phyloP scores from a whole-genome alignment of 208 protist genomes.

The Trichomonas tenax region DNA sequence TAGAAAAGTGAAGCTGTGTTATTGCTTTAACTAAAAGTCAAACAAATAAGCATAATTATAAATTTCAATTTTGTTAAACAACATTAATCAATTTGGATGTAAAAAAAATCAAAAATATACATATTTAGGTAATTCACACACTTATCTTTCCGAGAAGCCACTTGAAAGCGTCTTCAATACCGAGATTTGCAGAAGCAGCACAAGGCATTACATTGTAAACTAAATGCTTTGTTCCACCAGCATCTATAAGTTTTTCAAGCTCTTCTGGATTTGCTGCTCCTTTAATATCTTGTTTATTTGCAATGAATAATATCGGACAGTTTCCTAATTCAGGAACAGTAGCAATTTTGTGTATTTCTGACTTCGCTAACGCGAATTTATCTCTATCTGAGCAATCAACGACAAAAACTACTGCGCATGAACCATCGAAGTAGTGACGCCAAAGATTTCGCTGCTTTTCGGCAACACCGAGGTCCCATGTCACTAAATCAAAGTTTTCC shows the following conservation, averaged over 20 bases:
- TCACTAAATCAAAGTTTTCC: background rate
- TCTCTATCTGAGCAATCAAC: conserved; percentile 78
- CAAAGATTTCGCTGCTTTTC: conserved; percentile 78
- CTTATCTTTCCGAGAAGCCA: background rate
- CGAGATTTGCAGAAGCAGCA: background rate
- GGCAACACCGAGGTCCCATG: conserved; percentile 67
- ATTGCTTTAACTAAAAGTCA: no score
- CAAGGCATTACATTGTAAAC: background rate
- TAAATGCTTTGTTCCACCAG: background rate
- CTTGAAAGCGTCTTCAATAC: background rate
- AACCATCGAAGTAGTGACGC: conserved; percentile 78
- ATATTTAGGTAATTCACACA: background rate
- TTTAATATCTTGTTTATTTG: conserved; percentile 41
- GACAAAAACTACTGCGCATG: conserved; percentile 82
- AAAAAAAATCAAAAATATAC: no score
- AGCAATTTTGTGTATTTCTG: conserved; percentile 17
- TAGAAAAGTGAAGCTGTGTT: no score
- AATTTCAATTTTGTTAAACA: no score
- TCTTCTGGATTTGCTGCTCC: conserved; percentile 24
- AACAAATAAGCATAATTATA: no score
- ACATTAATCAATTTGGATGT: no score
- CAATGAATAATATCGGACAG: conserved; percentile 28
- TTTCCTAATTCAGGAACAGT: background rate
- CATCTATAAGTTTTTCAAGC: conserved; percentile 23
- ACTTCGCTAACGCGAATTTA: conserved; percentile 42